These are phyloP conservation scores for Botrytis fabae DNA, from an alignment of 2,329 filamentous ascomycete genomes.

Conservation along the genomic window DNA sequence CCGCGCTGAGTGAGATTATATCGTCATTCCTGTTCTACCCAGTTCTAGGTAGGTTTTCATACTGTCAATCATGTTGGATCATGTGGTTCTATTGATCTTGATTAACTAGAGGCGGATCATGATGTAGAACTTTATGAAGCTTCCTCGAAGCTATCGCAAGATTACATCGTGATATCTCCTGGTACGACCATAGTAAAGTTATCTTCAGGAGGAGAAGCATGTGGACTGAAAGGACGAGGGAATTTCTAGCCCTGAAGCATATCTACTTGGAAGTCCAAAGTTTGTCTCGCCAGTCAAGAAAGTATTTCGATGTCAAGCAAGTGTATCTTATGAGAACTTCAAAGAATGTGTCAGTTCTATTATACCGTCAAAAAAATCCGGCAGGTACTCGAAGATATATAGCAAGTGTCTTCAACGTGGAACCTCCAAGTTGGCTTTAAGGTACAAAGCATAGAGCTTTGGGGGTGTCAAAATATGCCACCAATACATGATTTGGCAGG, in stretches of 20 bases:
- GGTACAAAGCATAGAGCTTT: not conserved
- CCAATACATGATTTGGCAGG: not conserved
- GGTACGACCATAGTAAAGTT: not conserved
- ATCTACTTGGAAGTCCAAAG: not conserved
- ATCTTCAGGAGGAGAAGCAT: not conserved
- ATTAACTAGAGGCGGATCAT: not conserved
- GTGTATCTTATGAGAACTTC: not conserved
- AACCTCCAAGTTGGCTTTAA: not conserved
- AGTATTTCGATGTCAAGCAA: not conserved
- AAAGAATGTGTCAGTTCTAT: not conserved
- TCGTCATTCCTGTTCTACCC: not conserved
- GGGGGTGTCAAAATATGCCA: not conserved
- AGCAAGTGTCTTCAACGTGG: not conserved
- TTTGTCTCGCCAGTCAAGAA: not conserved
- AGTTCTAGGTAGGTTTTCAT: not conserved
- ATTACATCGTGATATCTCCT: not conserved
- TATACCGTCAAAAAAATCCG: not conserved
- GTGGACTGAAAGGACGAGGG: too few relatives aligned
- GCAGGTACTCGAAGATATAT: not conserved
- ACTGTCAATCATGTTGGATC: not conserved
- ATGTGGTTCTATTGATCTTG: not conserved
- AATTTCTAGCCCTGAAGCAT: not conserved
- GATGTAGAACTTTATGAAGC: not conserved
- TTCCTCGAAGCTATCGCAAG: not conserved
- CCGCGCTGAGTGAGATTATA: not conserved